These are phyloP conservation scores for Avena atlantica DNA, from an alignment of 176 grass and related monocot genomes.

Conservation along the genomic window DNA sequence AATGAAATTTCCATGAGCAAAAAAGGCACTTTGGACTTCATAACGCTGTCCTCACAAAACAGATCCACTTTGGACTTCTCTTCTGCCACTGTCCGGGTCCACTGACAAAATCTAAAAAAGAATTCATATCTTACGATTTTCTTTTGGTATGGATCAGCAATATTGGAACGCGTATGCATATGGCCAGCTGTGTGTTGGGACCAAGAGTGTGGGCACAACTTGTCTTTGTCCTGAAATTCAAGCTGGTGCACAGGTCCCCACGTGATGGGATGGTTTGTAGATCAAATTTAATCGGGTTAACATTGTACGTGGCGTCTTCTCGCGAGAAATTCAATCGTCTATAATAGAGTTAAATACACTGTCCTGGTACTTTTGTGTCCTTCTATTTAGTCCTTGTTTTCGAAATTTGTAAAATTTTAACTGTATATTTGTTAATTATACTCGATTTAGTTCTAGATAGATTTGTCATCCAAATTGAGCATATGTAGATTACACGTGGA, in stretches of 20 bases:
- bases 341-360: neutral
- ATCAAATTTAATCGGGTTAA: neutral
- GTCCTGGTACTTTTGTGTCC: too few relatives aligned
- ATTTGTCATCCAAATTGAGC: too few relatives aligned
- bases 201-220: slow-evolving; percentile 30
- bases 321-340: slow-evolving; percentile 2
- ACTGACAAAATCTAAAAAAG: neutral
- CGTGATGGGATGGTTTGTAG: slow-evolving; percentile 1
- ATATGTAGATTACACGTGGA: too few relatives aligned
- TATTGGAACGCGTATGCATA: neutral
- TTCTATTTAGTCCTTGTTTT: too few relatives aligned
- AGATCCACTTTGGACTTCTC: neutral
- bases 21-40: too few relatives aligned
- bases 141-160: too few relatives aligned
- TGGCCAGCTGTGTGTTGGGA: slow-evolving; percentile 15
- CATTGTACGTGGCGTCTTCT: slow-evolving; percentile 24
- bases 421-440: too few relatives aligned
- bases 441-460: too few relatives aligned
- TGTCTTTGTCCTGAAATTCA: slow-evolving; percentile 18
- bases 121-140: neutral
- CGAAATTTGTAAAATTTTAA: too few relatives aligned
- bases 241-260: neutral
- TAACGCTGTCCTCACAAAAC: too few relatives aligned
- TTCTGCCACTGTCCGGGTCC: neutral
- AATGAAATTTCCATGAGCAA: too few relatives aligned